Conservation (phyloP, 208 protist species). For the Acanthamoeba lenticulata region DNA sequence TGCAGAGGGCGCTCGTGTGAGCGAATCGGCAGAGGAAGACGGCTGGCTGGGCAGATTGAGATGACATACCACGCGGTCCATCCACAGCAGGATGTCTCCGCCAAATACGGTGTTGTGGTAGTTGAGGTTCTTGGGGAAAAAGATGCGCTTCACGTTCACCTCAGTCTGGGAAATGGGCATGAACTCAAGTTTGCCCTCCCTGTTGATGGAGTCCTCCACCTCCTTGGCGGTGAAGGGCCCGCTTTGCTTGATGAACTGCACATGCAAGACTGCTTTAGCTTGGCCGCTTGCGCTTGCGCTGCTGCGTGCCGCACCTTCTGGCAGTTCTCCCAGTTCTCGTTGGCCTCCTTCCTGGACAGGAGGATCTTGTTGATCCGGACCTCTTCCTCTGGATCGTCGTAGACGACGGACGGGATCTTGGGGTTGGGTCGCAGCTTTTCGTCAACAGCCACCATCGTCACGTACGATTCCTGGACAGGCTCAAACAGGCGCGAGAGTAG, state of each 20-base stretch:
- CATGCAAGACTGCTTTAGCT: not conserved
- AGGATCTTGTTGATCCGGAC: constrained; percentile 35
- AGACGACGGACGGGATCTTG: constrained; percentile 39
- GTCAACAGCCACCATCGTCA: constrained; percentile 52
- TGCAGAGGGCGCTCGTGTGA: not conserved
- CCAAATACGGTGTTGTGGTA: constrained; percentile 55
- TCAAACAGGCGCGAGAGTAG: constrained; percentile 36
- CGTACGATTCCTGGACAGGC: constrained; percentile 37
- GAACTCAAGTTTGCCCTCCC: constrained; percentile 35
- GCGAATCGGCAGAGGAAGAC: not conserved
- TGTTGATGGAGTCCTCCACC: constrained; percentile 17
- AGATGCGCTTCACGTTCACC: constrained; percentile 38
- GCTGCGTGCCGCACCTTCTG: not conserved
- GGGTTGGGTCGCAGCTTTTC: constrained; percentile 50
- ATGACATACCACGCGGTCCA: constrained; percentile 36
- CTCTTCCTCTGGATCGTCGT: constrained; percentile 33
- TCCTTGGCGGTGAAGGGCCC: not conserved
- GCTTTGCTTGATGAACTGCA: not conserved
- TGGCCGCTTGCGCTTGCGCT: not conserved
- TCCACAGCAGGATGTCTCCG: constrained; percentile 28
- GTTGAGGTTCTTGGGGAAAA: constrained; percentile 60
- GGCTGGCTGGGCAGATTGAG: no score
- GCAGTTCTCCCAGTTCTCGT: constrained; percentile 5
- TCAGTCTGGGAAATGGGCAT: constrained; percentile 39
- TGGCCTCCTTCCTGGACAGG: not conserved